These are phyloP conservation scores for Phialemonium atrogriseum DNA, from an alignment of 2,329 filamentous ascomycete species.

Conservation along the genomic window DNA sequence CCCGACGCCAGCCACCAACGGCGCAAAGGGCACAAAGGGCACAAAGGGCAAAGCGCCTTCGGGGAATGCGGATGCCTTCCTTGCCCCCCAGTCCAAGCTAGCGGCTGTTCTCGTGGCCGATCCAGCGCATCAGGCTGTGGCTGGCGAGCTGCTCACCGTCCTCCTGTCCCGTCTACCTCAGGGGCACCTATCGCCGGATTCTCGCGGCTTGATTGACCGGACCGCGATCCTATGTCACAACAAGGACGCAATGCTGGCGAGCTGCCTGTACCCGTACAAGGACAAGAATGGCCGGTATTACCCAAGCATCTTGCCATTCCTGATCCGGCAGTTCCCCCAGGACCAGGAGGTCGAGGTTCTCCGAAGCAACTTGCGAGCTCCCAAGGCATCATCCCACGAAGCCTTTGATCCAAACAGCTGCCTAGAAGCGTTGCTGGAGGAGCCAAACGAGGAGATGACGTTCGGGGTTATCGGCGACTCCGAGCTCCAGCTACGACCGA, in stretches of 20 bases:
- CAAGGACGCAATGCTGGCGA: conserved; percentile 68
- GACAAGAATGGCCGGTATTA: conserved; percentile 55
- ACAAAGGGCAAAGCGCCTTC: conserved; percentile 32
- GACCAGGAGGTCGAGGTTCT: conserved; percentile 65
- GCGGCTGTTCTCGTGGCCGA: conserved; percentile 27
- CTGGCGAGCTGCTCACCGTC: conserved; percentile 51
- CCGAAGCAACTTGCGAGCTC: conserved; percentile 45
- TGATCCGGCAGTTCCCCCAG: conserved; percentile 56
- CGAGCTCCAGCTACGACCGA: too few relatives aligned
- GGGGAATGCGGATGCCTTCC: conserved; percentile 66
- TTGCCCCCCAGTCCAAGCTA: conserved; percentile 29
- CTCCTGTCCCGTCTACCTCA: conserved; percentile 58
- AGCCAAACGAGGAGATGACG: conserved; percentile 14
- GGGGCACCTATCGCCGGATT: conserved; percentile 57
- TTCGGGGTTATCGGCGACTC: neutral
- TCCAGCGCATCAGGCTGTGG: conserved; percentile 49
- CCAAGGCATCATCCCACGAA: conserved; percentile 5
- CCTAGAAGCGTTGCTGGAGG: conserved; percentile 14
- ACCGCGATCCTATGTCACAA: conserved; percentile 65
- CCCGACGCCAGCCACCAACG: conserved; percentile 16
- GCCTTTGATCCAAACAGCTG: conserved; percentile 22
- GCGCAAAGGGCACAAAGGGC: conserved; percentile 23
- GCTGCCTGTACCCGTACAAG: conserved; percentile 69
- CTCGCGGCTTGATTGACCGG: conserved; percentile 71
- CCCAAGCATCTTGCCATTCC: conserved; percentile 71